phyloP scores from a whole-genome alignment of 2,329 filamentous ascomycete species.

The Fusarium equiseti region DNA sequence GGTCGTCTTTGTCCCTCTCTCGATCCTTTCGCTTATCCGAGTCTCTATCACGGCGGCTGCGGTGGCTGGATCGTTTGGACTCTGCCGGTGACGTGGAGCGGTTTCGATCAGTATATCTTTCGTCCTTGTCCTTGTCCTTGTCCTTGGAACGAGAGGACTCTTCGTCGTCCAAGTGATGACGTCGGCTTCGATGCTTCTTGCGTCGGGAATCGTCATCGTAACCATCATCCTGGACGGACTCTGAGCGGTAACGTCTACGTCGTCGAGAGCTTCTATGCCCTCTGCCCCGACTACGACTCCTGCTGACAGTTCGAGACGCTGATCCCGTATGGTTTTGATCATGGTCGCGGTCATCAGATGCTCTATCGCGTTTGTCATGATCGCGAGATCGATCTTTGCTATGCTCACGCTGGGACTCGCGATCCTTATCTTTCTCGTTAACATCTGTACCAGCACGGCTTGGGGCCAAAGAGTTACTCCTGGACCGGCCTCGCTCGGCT shows the following conservation, averaged over 20 bases:
- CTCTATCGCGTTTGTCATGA: slow-evolving; percentile 42
- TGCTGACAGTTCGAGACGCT: slow-evolving; percentile 46
- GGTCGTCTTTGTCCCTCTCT: slow-evolving; percentile 59
- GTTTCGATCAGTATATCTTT: slow-evolving; percentile 66
- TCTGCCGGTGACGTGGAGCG: slow-evolving; percentile 74
- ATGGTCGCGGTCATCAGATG: slow-evolving; percentile 38
- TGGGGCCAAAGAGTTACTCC: slow-evolving; percentile 60
- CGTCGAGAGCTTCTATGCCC: slow-evolving; percentile 62
- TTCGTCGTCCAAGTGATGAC: slow-evolving; percentile 60
- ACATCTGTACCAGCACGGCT: slow-evolving; percentile 30
- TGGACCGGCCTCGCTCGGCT: slow-evolving; percentile 52
- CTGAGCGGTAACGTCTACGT: slow-evolving; percentile 68
- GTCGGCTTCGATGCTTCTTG: slow-evolving; percentile 62
- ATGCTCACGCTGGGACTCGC: slow-evolving; percentile 50
- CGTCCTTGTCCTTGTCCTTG: slow-evolving; percentile 52
- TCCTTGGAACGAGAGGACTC: slow-evolving; percentile 54
- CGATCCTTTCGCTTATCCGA: slow-evolving; percentile 58
- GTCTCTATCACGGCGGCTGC: slow-evolving; percentile 70
- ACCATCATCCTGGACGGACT: slow-evolving; percentile 62
- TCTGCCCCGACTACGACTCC: slow-evolving; percentile 56
- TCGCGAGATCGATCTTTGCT: slow-evolving; percentile 52
- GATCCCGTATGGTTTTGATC: slow-evolving; percentile 51
- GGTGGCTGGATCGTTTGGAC: slow-evolving; percentile 67
- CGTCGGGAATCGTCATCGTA: slow-evolving; percentile 62
- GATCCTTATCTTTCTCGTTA: slow-evolving; percentile 54